phyloP scores from a whole-genome alignment of 2,329 filamentous ascomycete genomes.

The Helminthosporium solani region DNA sequence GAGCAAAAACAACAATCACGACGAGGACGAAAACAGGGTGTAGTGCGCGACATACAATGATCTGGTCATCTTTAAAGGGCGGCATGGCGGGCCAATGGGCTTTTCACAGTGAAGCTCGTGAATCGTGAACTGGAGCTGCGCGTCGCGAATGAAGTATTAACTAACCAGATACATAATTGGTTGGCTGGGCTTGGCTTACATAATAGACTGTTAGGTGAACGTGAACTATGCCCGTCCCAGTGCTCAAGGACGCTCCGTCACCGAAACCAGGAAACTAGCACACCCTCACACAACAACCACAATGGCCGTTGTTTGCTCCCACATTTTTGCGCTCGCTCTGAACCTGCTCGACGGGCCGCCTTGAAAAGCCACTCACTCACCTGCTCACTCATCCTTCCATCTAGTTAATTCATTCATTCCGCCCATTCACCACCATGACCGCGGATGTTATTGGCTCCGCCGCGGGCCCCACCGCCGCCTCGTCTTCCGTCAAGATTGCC shows the following conservation, averaged over 20 bases:
- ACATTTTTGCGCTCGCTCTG: not conserved
- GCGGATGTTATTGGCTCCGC: conserved; percentile 21
- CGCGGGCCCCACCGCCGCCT: conserved; percentile 1
- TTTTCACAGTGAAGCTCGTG: conserved; percentile 7
- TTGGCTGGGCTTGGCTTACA: not conserved
- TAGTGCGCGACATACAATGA: conserved; percentile 36
- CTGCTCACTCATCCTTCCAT: conserved; percentile 3
- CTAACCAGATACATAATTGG: too few relatives aligned
- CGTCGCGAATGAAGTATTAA: too few relatives aligned
- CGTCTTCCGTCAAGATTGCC: conserved; percentile 17
- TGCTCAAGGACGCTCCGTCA: too few relatives aligned
- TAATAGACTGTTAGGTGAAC: too few relatives aligned
- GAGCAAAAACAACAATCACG: too few relatives aligned
- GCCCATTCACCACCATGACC: conserved; percentile 32
- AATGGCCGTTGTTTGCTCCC: not conserved
- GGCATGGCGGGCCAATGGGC: conserved; percentile 36
- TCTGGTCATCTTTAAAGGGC: conserved; percentile 49
- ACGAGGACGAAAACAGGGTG: conserved; percentile 1
- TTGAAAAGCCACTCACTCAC: conserved; percentile 3
- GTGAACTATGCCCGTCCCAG: too few relatives aligned
- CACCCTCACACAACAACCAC: not conserved
- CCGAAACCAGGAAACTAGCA: not conserved
- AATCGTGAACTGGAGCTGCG: not conserved
- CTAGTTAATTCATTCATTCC: too few relatives aligned
- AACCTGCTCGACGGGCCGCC: conserved; percentile 9